phyloP scores from a whole-genome alignment of 345 rosid genomes.

The Eucalyptus decipiens region DNA sequence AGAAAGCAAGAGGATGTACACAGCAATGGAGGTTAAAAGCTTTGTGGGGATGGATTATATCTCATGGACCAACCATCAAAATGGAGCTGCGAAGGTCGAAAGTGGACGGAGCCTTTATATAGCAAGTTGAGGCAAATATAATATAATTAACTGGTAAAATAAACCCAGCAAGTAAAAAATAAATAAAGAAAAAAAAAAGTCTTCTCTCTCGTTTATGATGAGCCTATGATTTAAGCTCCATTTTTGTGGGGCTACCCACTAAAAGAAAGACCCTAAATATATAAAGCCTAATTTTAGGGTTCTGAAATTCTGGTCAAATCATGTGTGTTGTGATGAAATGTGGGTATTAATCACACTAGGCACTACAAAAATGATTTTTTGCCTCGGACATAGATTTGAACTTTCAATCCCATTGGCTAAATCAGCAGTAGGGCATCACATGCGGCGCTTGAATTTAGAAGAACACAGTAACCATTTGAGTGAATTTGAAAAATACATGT shows the following conservation, averaged over 20 bases:
- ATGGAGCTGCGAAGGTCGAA: neutral
- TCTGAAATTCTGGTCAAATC: neutral
- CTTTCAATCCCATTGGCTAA: neutral
- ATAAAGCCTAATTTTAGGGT: neutral
- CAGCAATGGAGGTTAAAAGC: neutral
- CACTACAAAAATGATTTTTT: neutral
- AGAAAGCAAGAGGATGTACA: neutral
- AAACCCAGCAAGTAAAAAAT: neutral
- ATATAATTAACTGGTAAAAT: neutral
- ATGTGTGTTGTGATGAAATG: neutral
- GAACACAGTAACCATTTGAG: neutral
- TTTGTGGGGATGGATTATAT: neutral
- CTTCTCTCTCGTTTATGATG: neutral
- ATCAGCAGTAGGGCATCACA: neutral
- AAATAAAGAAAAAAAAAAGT: neutral
- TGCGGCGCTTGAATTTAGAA: neutral
- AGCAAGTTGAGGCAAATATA: neutral
- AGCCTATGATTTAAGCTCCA: neutral
- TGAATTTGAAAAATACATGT: neutral
- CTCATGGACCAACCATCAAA: slow-evolving; percentile 16
- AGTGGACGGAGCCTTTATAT: slow-evolving; percentile 5
- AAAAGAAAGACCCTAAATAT: neutral
- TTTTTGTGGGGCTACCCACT: neutral
- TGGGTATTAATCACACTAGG: neutral
- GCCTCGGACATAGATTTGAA: neutral